Evolutionary conservation across 768 basidiomycete species (phyloP), one percentile per base, ranked within the genome.

Genomic region (Podaxis mareebaensis): DNA sequence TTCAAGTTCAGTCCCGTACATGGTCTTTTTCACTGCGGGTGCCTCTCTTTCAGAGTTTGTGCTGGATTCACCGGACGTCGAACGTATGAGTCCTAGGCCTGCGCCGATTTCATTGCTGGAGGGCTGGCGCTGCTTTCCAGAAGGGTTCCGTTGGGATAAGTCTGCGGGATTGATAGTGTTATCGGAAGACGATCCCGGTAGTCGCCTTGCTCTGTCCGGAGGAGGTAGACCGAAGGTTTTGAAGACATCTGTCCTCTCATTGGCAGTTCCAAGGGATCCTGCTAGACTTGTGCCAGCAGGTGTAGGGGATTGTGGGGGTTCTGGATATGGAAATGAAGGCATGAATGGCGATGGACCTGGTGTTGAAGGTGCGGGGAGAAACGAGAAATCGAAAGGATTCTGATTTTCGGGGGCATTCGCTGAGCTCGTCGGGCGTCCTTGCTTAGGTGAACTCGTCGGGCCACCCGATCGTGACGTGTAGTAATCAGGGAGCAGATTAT

Each of bases 1-100:
- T n/a, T 91, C 91, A 48, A 92, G 75, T 74, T 93, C 91, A 0
- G 91, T 93, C 7, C 91, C 91, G 72, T 92, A 93, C 87, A 93
- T 90, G 4, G 91, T 93, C 64, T 86, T 83, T 70, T 83, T 85
- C 66, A 82, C 79, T 3, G 81, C 78, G 26, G 79, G 79, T 15
- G 72, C 78, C 1, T 60, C 59, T 52, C 30, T 46, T 28, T 75
- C 76, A n/a, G 63, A 58, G 20, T 60, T 46, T 58, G 68, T 30
- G 24, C 56, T 65, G 20, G 64, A 33, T 59, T 72, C 71, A 20
- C 67, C 66, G 28, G 70, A 69, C 33, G 72, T 66, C 22, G 66
- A 67, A 26, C 70, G 76, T 10, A 75, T 77, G 68, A 82, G 68
- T n/a, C 78, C 82, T 39, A 81, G 72, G 30, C 78, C 78, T 17